phyloP scores from a whole-genome alignment of 179 eudicot species.

The Gypsophila paniculata region DNA sequence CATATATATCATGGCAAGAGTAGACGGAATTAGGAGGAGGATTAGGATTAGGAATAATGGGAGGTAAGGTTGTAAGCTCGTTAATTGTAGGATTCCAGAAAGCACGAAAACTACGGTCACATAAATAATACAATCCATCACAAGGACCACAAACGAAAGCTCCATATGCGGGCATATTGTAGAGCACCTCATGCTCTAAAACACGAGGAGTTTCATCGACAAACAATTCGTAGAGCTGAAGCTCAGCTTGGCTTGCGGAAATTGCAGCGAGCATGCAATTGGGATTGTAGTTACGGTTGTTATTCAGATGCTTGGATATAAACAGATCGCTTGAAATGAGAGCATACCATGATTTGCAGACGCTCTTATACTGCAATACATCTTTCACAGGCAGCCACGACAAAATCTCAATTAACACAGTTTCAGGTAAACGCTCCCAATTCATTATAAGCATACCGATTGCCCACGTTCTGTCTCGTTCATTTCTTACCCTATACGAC shows the following conservation, averaged over 20 bases:
- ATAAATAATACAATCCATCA: conserved; percentile 23
- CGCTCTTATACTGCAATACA: conserved; percentile 14
- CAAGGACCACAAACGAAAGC: conserved; percentile 17
- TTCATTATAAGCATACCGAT: neutral
- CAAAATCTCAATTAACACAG: conserved; percentile 16
- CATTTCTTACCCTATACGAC: neutral
- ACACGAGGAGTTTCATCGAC: conserved; percentile 21
- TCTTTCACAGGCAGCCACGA: conserved; percentile 19
- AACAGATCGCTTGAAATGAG: conserved; percentile 16
- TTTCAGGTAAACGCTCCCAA: conserved; percentile 15
- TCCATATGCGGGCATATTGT: neutral
- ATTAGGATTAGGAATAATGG: conserved; percentile 9
- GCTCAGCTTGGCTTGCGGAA: neutral
- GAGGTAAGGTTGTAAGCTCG: conserved; percentile 17
- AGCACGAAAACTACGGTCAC: conserved; percentile 2
- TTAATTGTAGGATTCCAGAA: conserved; percentile 23
- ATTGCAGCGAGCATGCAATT: conserved; percentile 10
- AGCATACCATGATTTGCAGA: conserved; percentile 24
- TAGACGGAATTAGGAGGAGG: neutral
- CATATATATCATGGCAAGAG: neutral
- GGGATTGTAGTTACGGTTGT: conserved; percentile 1
- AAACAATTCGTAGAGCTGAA: conserved; percentile 10
- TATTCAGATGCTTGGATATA: conserved; percentile 19
- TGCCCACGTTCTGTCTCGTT: neutral
- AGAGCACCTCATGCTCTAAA: neutral